A percentile compares a stretch with the other conserved stretches of the same genome.
Evolutionary conservation across 768 basidiomycete genomes (phyloP).

Genomic region (Agaricus subrufescens): DNA sequence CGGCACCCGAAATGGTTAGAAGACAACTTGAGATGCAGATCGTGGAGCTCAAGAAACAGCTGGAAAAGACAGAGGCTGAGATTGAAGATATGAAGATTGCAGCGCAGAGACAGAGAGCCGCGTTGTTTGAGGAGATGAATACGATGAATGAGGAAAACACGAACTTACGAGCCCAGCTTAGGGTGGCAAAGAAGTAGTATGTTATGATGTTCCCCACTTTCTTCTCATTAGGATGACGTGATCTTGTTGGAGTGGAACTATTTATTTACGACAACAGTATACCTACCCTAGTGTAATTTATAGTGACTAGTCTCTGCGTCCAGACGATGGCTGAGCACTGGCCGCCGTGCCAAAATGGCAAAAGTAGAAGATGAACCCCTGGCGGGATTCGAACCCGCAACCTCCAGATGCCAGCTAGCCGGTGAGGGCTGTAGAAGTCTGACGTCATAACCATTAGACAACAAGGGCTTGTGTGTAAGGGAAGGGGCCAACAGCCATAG

Average conservation of each 20-base stretch:
- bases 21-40: slow-evolving; percentile 65
- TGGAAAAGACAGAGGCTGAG: slow-evolving; percentile 65
- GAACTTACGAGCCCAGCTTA: slow-evolving; percentile 64
- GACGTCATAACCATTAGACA: slow-evolving; percentile 92
- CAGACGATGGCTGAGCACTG: no score
- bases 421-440: slow-evolving; percentile 57
- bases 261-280: background rate
- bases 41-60: slow-evolving; percentile 50
- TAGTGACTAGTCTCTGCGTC: background rate
- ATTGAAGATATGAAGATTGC: slow-evolving; percentile 60
- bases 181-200: slow-evolving; percentile 46
- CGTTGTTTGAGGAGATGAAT: slow-evolving; percentile 86
- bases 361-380: slow-evolving; percentile 39
- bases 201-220: background rate
- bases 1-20: slow-evolving; percentile 51
- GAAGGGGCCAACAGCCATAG: background rate
- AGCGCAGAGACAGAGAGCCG: slow-evolving; percentile 79
- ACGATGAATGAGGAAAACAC: slow-evolving; percentile 76
- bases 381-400: slow-evolving; percentile 86
- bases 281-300: background rate
- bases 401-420: slow-evolving; percentile 57
- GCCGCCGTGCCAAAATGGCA: no score
- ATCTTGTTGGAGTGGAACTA: background rate
- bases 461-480: slow-evolving; percentile 47
- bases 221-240: background rate